phyloP scores from a whole-genome alignment of 129 eudicot genomes.

The Chrysanthemum seticuspe region DNA sequence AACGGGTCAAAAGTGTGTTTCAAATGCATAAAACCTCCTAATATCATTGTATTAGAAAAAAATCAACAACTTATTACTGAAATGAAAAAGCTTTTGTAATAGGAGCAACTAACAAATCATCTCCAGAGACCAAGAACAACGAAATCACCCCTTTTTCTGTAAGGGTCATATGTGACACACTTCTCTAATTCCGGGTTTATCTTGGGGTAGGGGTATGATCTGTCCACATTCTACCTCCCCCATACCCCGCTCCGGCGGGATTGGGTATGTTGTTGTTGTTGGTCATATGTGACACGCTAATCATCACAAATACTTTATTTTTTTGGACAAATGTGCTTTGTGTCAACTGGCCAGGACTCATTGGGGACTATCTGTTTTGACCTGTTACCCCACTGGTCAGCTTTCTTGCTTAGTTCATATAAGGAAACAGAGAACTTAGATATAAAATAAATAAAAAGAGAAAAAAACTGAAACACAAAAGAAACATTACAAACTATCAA shows the following conservation, averaged over 20 bases:
- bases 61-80: background rate
- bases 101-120: too few relatives aligned
- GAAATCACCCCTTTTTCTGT: too few relatives aligned
- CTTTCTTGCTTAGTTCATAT: slow-evolving; percentile 10
- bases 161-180: too few relatives aligned
- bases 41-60: background rate
- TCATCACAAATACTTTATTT: background rate
- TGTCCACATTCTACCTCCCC: too few relatives aligned
- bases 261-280: too few relatives aligned
- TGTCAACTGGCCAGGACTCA: background rate
- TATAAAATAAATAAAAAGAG: background rate
- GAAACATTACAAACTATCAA: background rate
- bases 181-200: too few relatives aligned
- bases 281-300: background rate
- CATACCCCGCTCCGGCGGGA: background rate
- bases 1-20: background rate
- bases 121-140: too few relatives aligned
- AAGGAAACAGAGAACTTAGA: background rate
- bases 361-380: background rate
- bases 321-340: background rate
- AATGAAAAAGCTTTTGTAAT: background rate
- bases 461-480: background rate
- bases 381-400: background rate
- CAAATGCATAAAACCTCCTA: background rate
- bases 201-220: too few relatives aligned